Base-by-base conservation (phyloP, 768 basidiomycete species). In the Calocybe indica region DNA sequence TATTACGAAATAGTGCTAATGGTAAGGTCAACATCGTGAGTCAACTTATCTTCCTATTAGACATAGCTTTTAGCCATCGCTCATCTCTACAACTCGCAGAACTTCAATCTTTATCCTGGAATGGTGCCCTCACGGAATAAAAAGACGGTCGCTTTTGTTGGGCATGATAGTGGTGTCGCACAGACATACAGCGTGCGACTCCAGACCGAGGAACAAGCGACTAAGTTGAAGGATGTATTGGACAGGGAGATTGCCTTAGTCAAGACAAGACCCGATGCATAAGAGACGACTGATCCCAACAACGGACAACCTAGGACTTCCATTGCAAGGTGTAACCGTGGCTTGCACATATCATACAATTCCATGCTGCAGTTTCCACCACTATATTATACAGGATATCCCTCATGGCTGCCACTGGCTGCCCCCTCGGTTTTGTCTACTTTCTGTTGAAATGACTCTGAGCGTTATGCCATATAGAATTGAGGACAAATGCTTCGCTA, bases 401-500 rank as follows among this genome's bases (percentile, higher is more conserved):
- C 36, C 4, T 11, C 2, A 37, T 14, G 14, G 11, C 36, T 37
- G 36, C 4, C 36, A 11, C 36, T 37, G 3, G 14, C 11, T 37
- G 36, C 14, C 4, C 36, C 36, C 11, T 37, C 11, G 14, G 14
- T 11, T 37, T 2, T 37, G 2, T 14, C 63, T 58, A 72, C 61
- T 81, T 85, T 52, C 68, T 81, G 37, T 68, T 76, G 64, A 92
- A 85, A 64, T 92, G 90, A 60, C 88, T 90, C 60, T 91, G 90
- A 5, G 90, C 90, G 56, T 92, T 91, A 54, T 92, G 89, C 90
- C 90, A 92, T 66, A 88, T 87, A 29, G 87, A 91, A 55, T 85
- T 90, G 56, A 92, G 82, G 14, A 98, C 88, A 61, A 95, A 99
- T 1, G 96, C 95, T 67, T 97, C 91, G 58, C 88, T 91, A 40